Conservation (phyloP, 2,329 filamentous ascomycete species). For the Albifimbria verrucaria region DNA sequence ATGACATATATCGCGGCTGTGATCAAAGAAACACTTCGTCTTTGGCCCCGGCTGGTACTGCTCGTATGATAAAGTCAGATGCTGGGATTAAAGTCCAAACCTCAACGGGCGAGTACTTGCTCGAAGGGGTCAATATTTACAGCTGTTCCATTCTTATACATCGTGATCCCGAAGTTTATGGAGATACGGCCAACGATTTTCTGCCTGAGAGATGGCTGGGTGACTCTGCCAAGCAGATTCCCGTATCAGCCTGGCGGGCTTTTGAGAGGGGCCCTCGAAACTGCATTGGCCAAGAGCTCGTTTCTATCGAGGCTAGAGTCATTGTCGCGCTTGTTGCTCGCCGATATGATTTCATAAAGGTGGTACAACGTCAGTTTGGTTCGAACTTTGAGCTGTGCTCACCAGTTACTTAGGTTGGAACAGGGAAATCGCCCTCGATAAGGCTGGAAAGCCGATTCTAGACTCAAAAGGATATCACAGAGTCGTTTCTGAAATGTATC, state of each 20-base stretch:
- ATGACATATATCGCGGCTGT: conserved; percentile 34
- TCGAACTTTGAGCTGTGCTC: background rate
- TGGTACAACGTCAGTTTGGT: background rate
- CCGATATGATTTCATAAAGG: background rate
- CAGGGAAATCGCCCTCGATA: background rate
- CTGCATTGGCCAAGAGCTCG: conserved; percentile 1
- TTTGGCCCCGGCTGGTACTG: conserved; percentile 30
- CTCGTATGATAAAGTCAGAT: conserved; percentile 21
- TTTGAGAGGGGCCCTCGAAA: background rate
- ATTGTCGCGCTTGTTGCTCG: background rate
- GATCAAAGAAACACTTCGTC: conserved; percentile 33
- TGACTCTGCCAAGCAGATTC: background rate
- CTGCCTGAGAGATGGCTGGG: conserved; percentile 36
- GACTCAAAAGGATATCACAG: background rate
- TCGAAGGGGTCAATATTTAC: conserved; percentile 33
- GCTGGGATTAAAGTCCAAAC: conserved; percentile 6
- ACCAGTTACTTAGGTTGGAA: background rate
- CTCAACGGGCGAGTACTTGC: conserved; percentile 11
- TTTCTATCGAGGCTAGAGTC: background rate
- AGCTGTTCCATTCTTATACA: conserved; percentile 29
- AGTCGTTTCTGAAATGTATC: background rate
- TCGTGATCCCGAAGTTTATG: conserved; percentile 28
- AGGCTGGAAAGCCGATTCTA: background rate
- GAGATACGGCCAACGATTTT: conserved; percentile 30
- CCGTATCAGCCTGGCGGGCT: background rate